Evolutionary conservation across 169 alveolate species (phyloP), one percentile per base, ranked within the genome.

Genomic region (Blepharisma undulans): DNA sequence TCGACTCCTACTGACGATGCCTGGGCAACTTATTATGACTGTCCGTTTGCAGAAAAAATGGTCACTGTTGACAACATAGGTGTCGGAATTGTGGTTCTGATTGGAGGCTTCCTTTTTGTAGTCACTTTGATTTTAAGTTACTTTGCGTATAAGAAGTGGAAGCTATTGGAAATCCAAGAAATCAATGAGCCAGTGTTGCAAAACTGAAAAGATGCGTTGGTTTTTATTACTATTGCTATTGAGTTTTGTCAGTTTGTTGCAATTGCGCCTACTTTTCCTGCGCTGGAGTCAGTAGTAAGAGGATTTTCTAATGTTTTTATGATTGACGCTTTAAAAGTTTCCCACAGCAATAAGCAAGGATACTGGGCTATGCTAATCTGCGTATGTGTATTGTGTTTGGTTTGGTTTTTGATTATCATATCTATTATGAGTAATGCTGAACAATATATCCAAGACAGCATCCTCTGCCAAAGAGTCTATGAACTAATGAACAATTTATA

Each of bases 231-330:
- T 0, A 86, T 86, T 36, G 60, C 72, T 60, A 25, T 86, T 25
- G 91, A 86, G 84, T 86, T 86, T 72, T 86, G 61, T 25, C 82
- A 86, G 91, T 86, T 86, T 86, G 36, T 72, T n/a, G 91, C 91
- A 66, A 86, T 86, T 86, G 91, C 91, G 18, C 91, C 91, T 8
- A 30, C 25, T 30, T 86, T 86, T 18, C 25, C 80, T 10, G 25
- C 84, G 12, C 36, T 86, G 32, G 29, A 86, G 72, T 25, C n/a
- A 2, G 91, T 72, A 10, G 72, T 86, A 0, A 0, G 10, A 21
- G 84, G 84, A 1, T 84, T 36, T 19, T 86, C 91, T 22, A 86
- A 86, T 72, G 84, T 86, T 12, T 86, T 86, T 72, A 86, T 86
- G 91, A 18, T 86, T 66, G 91, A 86, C 29, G 82, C 36, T 22